Conservation (phyloP, 176 grass and related monocot genomes). For the Eragrostis curvula region DNA sequence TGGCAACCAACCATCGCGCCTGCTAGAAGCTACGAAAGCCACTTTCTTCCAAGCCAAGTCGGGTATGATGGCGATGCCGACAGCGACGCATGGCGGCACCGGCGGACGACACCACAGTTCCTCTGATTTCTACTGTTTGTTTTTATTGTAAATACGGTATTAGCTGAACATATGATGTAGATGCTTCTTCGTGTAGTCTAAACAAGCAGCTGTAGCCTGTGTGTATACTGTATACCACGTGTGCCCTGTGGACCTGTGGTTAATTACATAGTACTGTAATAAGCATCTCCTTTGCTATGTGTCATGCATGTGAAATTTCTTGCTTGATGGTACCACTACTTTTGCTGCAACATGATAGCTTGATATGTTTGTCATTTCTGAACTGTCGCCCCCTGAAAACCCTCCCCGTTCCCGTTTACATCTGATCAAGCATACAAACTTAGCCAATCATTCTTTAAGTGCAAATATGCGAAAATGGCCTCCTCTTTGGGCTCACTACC, state of each 20-base stretch:
- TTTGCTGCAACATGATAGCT: neutral
- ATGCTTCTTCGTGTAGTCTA: neutral
- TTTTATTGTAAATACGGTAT: neutral
- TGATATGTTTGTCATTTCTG: neutral
- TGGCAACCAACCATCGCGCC: neutral
- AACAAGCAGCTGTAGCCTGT: neutral
- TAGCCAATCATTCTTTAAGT: neutral
- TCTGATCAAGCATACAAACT: neutral
- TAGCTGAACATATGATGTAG: neutral
- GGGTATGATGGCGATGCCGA: neutral
- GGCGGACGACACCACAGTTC: neutral
- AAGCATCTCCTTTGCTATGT: no score
- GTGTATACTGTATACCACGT: neutral
- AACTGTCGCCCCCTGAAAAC: neutral
- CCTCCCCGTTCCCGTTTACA: neutral
- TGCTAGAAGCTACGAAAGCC: conserved; percentile 26
- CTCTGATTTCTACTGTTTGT: neutral
- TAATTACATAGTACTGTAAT: no score
- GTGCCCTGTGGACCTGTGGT: no score
- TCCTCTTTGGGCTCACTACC: neutral
- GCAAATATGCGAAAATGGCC: neutral
- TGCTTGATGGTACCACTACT: neutral
- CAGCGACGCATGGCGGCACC: neutral
- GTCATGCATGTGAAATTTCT: neutral
- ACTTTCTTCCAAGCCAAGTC: conserved; percentile 12